These are phyloP conservation scores for Scheffersomyces coipomensis DNA, from an alignment of 805 yeast genomes.

Conservation along the genomic window DNA sequence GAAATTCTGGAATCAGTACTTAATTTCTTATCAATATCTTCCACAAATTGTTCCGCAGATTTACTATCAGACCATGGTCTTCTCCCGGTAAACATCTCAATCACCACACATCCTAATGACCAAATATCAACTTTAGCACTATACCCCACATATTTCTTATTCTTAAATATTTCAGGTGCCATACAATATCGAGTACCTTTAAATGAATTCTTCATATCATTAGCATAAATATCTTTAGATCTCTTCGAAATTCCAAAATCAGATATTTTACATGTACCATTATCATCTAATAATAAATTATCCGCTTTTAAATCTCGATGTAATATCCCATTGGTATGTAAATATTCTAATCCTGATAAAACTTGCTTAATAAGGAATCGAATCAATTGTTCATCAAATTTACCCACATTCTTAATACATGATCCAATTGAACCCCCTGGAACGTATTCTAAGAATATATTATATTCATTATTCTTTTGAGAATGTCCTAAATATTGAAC, in stretches of 20 bases:
- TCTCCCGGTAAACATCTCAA: constrained; percentile 97
- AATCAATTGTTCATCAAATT: constrained; percentile 77
- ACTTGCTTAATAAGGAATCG: constrained; percentile 76
- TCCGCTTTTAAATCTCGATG: constrained; percentile 97
- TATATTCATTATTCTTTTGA: constrained; percentile 67
- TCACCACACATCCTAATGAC: constrained; percentile 96
- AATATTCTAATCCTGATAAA: constrained; percentile 77
- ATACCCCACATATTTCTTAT: constrained; percentile 78
- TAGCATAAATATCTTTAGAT: constrained; percentile 72
- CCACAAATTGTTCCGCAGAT: constrained; percentile 70
- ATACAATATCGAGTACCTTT: constrained; percentile 99
- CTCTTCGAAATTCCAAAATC: constrained; percentile 95
- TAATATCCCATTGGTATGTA: constrained; percentile 82
- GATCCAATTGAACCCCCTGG: constrained; percentile 97
- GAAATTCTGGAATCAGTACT: constrained; percentile 96
- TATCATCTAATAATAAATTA: constrained; percentile 80
- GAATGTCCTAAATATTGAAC: constrained; percentile 97
- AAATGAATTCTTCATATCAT: constrained; percentile 95
- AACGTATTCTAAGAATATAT: constrained; percentile 89
- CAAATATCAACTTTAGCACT: constrained; percentile 98
- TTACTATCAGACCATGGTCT: constrained; percentile 87
- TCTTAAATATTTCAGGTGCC: constrained; percentile 98
- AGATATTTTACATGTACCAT: constrained; percentile 92
- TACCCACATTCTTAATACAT: constrained; percentile 76
- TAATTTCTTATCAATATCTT: constrained; percentile 87